A percentile compares a stretch with the other conserved stretches of the same genome.
Conservation (phyloP, 2,329 filamentous ascomycete species). For the Colletotrichum sp. region DNA sequence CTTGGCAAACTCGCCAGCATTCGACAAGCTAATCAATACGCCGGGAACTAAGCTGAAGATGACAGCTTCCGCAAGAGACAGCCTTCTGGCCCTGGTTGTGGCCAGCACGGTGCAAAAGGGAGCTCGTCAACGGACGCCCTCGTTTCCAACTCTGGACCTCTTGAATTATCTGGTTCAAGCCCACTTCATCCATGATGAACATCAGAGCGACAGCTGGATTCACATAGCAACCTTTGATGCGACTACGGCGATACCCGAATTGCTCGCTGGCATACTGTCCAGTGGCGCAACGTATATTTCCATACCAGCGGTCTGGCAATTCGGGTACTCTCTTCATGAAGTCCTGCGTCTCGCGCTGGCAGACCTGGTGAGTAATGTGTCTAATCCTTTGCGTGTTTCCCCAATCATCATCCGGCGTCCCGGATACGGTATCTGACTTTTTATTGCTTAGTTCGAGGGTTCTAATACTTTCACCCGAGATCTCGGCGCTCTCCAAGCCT, state of each 20-base stretch:
- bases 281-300: slow-evolving; percentile 40
- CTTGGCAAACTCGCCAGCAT: slow-evolving; percentile 12
- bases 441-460: slow-evolving; percentile 31
- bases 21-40: slow-evolving; percentile 7
- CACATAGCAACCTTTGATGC: slow-evolving; percentile 41
- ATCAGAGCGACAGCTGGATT: slow-evolving; percentile 24
- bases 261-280: slow-evolving; percentile 39
- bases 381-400: neutral
- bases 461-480: slow-evolving; percentile 36
- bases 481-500: slow-evolving; percentile 36
- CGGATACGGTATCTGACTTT: neutral
- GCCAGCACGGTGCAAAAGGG: slow-evolving; percentile 30
- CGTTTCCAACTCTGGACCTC: slow-evolving; percentile 42
- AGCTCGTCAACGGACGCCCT: slow-evolving; percentile 32
- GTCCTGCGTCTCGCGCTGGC: slow-evolving; percentile 35
- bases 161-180: slow-evolving; percentile 42
- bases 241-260: slow-evolving; percentile 37
- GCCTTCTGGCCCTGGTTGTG: slow-evolving; percentile 32
- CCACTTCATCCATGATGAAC: slow-evolving; percentile 29
- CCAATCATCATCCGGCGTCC: neutral
- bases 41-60: slow-evolving; percentile 22
- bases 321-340: slow-evolving; percentile 46
- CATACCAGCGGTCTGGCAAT: slow-evolving; percentile 38
- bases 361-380: slow-evolving; percentile 13
- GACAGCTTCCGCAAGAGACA: slow-evolving; percentile 29